Conservation (phyloP, 1,284 basidiomycete genomes). For the Bjerkandera adusta region DNA sequence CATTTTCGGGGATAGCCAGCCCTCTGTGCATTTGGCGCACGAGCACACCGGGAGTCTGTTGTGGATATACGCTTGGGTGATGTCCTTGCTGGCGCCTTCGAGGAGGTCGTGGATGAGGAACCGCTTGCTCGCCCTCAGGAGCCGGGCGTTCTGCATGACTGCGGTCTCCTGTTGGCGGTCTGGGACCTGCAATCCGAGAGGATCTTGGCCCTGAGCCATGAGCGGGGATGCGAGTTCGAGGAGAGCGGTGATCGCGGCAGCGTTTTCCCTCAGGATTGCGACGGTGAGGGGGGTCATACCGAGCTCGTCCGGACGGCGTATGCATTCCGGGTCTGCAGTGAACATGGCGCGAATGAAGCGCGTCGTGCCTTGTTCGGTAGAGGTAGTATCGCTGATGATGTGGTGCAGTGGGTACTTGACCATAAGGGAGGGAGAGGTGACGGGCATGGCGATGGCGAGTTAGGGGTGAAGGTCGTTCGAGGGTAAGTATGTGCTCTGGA, state of each 20-base stretch:
- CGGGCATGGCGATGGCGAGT: no score
- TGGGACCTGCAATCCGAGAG: slow-evolving; percentile 7
- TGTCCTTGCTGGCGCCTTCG: slow-evolving; percentile 2
- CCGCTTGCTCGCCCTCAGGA: slow-evolving; percentile 8
- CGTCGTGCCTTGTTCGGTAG: neutral
- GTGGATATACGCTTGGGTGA: slow-evolving; percentile 7
- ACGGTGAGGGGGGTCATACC: slow-evolving; percentile 8
- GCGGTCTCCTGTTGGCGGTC: slow-evolving; percentile 12
- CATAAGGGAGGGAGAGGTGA: no score
- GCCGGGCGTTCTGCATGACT: slow-evolving; percentile 7
- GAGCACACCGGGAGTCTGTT: slow-evolving; percentile 11
- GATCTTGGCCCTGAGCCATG: slow-evolving; percentile 10
- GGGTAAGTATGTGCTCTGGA: no score
- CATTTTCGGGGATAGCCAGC: slow-evolving; percentile 15
- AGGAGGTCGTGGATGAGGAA: slow-evolving; percentile 13
- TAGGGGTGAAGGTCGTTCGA: no score
- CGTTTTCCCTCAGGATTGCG: slow-evolving; percentile 7
- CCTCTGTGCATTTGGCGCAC: slow-evolving; percentile 10
- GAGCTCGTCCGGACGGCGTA: slow-evolving; percentile 7
- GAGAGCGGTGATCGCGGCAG: slow-evolving; percentile 7
- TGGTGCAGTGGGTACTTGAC: slow-evolving; percentile 11
- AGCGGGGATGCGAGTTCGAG: slow-evolving; percentile 8
- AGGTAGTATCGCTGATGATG: slow-evolving; percentile 8
- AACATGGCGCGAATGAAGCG: slow-evolving; percentile 4
- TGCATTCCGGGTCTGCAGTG: slow-evolving; percentile 1